These are phyloP conservation scores for Globisporangium radiosum DNA, from an alignment of 352 stramenopile species.

Conservation along the genomic window DNA sequence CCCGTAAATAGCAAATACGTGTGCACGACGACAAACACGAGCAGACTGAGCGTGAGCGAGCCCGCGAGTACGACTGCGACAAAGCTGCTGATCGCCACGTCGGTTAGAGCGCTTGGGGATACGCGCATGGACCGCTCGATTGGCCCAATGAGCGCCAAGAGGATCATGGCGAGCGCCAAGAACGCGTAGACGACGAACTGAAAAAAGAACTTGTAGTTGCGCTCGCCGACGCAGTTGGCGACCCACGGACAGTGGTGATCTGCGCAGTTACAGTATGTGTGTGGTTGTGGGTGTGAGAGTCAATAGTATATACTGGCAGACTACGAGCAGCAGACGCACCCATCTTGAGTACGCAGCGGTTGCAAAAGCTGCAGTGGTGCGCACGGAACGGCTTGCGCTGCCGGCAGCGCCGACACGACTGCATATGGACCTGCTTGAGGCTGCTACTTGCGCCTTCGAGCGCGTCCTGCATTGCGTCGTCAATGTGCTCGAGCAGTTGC, in stretches of 20 bases:
- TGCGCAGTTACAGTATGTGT: constrained; percentile 10
- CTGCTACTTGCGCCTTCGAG: constrained; percentile 35
- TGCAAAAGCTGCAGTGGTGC: constrained; percentile 85
- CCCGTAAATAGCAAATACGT: constrained; percentile 57
- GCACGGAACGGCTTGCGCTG: constrained; percentile 71
- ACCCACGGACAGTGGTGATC: constrained; percentile 99
- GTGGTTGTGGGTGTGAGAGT: no score
- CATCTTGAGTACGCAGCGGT: constrained; percentile 83
- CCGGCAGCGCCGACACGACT: constrained; percentile 55
- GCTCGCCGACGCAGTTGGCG: constrained; percentile 73
- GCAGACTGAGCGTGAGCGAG: constrained; percentile 58
- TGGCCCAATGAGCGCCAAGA: constrained; percentile 41
- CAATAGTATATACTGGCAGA: background rate
- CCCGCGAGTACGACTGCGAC: constrained; percentile 69
- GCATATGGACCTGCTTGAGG: constrained; percentile 9
- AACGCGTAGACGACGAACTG: constrained; percentile 80
- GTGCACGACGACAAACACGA: constrained; percentile 72
- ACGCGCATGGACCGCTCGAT: constrained; percentile 29
- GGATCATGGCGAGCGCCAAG: constrained; percentile 50
- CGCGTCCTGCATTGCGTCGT: constrained; percentile 52
- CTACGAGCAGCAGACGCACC: constrained; percentile 22
- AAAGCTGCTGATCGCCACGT: constrained; percentile 41
- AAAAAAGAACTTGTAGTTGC: constrained; percentile 87
- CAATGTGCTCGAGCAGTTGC: constrained; percentile 44
- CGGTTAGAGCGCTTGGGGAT: constrained; percentile 17